These are phyloP conservation scores for Hemileia vastatrix DNA, from an alignment of 1,284 basidiomycete genomes.

Conservation along the genomic window DNA sequence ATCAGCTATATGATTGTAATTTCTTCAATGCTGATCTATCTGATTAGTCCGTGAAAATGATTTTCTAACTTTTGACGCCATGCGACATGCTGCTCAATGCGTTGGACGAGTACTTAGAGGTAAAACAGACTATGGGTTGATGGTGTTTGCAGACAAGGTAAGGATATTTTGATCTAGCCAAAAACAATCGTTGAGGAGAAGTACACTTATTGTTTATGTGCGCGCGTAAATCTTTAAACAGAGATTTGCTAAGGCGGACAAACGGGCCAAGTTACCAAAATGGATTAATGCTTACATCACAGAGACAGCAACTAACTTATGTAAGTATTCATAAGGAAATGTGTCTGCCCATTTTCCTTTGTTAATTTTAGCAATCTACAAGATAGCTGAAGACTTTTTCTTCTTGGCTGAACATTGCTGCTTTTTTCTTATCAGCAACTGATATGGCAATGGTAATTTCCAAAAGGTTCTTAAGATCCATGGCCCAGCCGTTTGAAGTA, in stretches of 20 bases:
- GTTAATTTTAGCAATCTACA: neutral
- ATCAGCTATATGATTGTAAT: neutral
- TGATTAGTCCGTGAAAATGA: constrained; percentile 74
- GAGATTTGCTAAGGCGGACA: constrained; percentile 94
- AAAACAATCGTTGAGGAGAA: neutral
- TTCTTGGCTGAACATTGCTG: neutral
- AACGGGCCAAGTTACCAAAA: constrained; percentile 88
- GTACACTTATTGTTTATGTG: neutral
- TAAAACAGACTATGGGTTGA: constrained; percentile 98
- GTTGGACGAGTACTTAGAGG: constrained; percentile 84
- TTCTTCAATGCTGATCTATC: neutral
- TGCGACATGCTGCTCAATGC: constrained; percentile 98
- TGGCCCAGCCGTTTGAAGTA: constrained; percentile 92
- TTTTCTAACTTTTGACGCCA: constrained; percentile 97
- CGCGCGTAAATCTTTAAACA: constrained; percentile 43
- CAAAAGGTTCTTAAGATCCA: constrained; percentile 92
- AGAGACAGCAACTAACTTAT: constrained; percentile 90
- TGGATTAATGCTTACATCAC: constrained; percentile 99
- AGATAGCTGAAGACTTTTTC: neutral
- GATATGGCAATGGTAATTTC: constrained; percentile 96
- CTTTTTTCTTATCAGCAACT: constrained; percentile 51
- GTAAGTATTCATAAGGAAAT: neutral
- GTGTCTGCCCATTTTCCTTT: neutral
- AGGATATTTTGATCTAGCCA: constrained; percentile 27
- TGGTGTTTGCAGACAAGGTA: constrained; percentile 99